Conservation (phyloP, 129 eudicot species). For the Escallonia rubra region DNA sequence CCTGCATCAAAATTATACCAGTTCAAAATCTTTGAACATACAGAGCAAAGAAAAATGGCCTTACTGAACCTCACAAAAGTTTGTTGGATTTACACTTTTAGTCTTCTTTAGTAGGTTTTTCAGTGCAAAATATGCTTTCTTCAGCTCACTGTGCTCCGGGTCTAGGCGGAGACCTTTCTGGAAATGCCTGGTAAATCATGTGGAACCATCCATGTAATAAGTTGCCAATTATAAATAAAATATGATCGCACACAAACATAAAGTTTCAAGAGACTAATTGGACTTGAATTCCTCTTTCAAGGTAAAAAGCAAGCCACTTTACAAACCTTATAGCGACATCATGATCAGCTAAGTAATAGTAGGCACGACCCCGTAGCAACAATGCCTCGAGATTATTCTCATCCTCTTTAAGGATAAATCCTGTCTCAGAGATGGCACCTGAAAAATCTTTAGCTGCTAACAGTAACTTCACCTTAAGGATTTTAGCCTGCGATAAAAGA, state of each 20-base stretch:
- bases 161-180: slow-evolving; percentile 95
- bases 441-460: slow-evolving; percentile 76
- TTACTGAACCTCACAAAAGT: background rate
- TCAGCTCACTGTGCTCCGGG: slow-evolving; percentile 90
- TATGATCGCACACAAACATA: background rate
- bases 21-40: background rate
- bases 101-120: slow-evolving; percentile 85
- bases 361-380: slow-evolving; percentile 90
- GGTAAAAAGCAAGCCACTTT: background rate
- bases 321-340: slow-evolving; percentile 87
- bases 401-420: slow-evolving; percentile 80
- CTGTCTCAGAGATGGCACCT: slow-evolving; percentile 81
- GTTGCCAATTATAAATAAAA: background rate
- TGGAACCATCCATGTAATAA: background rate
- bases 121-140: slow-evolving; percentile 85
- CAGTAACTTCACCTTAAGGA: slow-evolving; percentile 73
- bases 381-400: slow-evolving; percentile 81
- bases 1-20: slow-evolving; percentile 35
- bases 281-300: background rate
- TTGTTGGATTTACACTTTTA: slow-evolving; percentile 44
- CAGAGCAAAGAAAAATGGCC: background rate
- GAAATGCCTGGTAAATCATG: slow-evolving; percentile 68
- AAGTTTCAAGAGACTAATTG: too few relatives aligned
- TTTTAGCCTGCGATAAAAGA: slow-evolving; percentile 63
- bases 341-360: slow-evolving; percentile 93